These are phyloP conservation scores for Pontederia paniculata DNA, from an alignment of 176 grass and related monocot genomes.

Conservation along the genomic window DNA sequence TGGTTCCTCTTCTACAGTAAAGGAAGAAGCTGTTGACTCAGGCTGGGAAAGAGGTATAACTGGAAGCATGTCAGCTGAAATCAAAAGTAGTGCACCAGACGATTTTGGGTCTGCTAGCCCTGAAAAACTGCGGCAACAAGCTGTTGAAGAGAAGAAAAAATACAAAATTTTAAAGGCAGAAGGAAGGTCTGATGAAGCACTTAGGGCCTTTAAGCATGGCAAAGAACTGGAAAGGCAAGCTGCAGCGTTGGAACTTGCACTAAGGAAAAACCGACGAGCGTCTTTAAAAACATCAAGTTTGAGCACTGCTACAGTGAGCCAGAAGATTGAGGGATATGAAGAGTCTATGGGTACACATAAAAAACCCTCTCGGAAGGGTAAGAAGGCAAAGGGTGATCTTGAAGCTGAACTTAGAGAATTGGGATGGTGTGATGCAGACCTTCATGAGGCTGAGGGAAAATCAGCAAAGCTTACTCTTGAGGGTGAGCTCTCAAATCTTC, in stretches of 20 bases:
- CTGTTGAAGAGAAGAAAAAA: constrained; percentile 83
- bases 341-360: constrained; percentile 29
- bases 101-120: constrained; percentile 39
- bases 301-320: constrained; percentile 5
- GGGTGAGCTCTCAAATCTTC: constrained; percentile 78
- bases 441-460: constrained; percentile 51
- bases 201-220: constrained; percentile 74
- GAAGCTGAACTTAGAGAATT: constrained; percentile 69
- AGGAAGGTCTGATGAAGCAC: constrained; percentile 84
- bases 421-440: constrained; percentile 87
- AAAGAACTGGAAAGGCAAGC: constrained; percentile 91
- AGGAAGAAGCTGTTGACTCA: constrained; percentile 22
- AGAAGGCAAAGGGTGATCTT: constrained; percentile 67
- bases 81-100: constrained; percentile 31
- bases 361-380: constrained; percentile 36
- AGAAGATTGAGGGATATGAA: constrained; percentile 26
- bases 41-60: constrained; percentile 20
- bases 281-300: constrained; percentile 28
- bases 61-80: constrained; percentile 35
- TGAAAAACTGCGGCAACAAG: constrained; percentile 69
- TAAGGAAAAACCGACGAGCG: constrained; percentile 53
- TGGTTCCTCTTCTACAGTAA: constrained; percentile 30
- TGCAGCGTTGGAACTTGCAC: constrained; percentile 47
- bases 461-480: constrained; percentile 47
- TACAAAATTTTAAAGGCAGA: constrained; percentile 64